These are phyloP conservation scores for Penicillium corylophilum DNA, from an alignment of 2,329 filamentous ascomycete genomes.

Conservation along the genomic window DNA sequence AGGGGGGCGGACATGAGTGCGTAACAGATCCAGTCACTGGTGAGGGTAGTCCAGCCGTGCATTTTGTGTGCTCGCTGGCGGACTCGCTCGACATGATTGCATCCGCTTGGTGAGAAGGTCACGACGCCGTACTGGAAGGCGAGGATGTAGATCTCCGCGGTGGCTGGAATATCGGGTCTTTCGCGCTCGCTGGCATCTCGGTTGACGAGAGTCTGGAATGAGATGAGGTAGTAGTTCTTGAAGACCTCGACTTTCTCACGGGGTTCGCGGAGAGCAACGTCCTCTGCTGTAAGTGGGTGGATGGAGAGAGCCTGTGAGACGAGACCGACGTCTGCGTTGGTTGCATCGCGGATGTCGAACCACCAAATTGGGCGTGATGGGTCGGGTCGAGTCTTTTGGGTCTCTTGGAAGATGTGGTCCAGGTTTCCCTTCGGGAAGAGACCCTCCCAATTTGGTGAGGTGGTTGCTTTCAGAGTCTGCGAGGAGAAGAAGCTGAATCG, in stretches of 20 bases:
- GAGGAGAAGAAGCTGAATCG: constrained; percentile 96
- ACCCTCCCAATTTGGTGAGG: constrained; percentile 21
- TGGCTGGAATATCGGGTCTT: constrained; percentile 73
- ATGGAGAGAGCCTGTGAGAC: constrained; percentile 91
- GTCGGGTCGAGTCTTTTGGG: constrained; percentile 9
- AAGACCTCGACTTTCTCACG: constrained; percentile 98
- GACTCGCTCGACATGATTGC: constrained; percentile 79
- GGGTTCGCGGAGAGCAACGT: constrained; percentile 89
- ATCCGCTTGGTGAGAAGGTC: constrained; percentile 86
- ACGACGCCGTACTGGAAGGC: constrained; percentile 91
- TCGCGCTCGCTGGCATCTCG: constrained; percentile 67
- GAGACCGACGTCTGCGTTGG: constrained; percentile 77
- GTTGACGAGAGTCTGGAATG: constrained; percentile 80
- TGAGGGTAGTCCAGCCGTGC: constrained; percentile 87
- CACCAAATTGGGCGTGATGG: constrained; percentile 69
- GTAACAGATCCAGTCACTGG: constrained; percentile 98
- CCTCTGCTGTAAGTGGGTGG: constrained; percentile 90
- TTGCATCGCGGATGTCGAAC: constrained; percentile 87
- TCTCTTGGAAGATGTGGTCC: constrained; percentile 15
- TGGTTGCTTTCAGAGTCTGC: constrained; percentile 61
- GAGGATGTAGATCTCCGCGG: constrained; percentile 90
- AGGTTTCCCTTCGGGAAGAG: constrained; percentile 14
- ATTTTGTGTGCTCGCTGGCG: constrained; percentile 83
- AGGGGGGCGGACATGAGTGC: constrained; percentile 72
- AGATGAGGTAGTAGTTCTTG: constrained; percentile 94